Evolutionary conservation across 441 rosid genomes (phyloP), one percentile per base, ranked within the genome.

Genomic region (Pelargonium exstipulatum): DNA sequence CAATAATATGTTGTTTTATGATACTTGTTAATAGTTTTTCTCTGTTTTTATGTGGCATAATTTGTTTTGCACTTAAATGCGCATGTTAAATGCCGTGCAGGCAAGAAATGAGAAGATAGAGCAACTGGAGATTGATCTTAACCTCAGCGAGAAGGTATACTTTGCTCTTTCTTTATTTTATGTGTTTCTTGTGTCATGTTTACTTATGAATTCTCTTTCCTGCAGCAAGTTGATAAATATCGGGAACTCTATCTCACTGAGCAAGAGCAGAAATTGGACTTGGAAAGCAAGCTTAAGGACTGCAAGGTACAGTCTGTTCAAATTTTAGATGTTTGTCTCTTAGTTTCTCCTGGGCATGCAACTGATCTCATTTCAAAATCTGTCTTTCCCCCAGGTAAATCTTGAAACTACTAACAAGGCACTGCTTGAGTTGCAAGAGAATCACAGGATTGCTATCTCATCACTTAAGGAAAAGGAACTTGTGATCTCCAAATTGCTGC

Each of bases 71-170:
- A 40, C 69, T 70, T 42, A 42, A 24, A 61, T 69, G 22, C 49
- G 26, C 16, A 46, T 3, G 9, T 53, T 43, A 13, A 60, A 55
- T 22, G 62, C 58, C 63, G 57, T 79, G 63, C 83, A 94, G 97
- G 88, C 78, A 62, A 85, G 88, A 77, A 82, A 64, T 51, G 90
- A 85, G 84, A 91, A 79, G 80, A 85, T 91, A 69, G 97, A 94
- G 73, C 91, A 87, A 80, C 70, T 89, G 73, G 95, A 87, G 80
- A 88, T 78, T 75, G 85, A 87, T 67, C 81, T 91, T 64, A 78
- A 62, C 70, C 72, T 73, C 71, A 81, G 78, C 68, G 85, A 87
- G 78, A 89, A 75, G 85, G 98, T 91, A 83, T 9, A 57, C 35
- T 64, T 60, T 64, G 66, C 61, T 70, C 61, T 35, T 18, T 67